Base-by-base conservation (phyloP, 164 flowering plant genomes). In the Berberis thunbergii region DNA sequence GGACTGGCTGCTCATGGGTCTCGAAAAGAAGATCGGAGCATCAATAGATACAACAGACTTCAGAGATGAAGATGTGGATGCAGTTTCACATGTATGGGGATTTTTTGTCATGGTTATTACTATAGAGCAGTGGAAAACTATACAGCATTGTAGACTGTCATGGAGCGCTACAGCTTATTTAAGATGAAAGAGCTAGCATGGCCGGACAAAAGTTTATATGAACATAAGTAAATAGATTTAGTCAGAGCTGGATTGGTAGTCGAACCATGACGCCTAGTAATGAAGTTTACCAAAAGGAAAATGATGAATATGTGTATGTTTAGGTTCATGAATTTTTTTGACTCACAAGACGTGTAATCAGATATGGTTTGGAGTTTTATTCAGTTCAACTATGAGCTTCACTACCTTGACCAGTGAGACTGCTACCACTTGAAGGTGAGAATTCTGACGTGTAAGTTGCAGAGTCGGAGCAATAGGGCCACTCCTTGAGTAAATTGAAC, bases 401-500 rank as follows among this genome's bases (percentile, higher is more conserved):
- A 10, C 54, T 11, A 52, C 11, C 54, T 10, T 52, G 54, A 52
- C 50, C 10, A 6, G 50, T 26, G 26, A 26, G 26, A 26, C 26
- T 0, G 26, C 10, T 48, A 50, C 54, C 54, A 11, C 54, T 52
- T 52, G 4, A 52, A 52, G 54, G n/a, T 10, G 54, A 52, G 2
- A 52, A 52, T 11, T 52, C 54, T 1, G 13, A 52, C 54, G 13
- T 10, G 54, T 10, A 26, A 26, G 26, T 26, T 26, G 75, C 64
- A 77, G 71, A 63, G 72, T 57, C 49, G 69, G 81, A 72, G 80
- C 59, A 65, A 63, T 56, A 41, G 80, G 2, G 12, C 80, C 85
- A 67, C 82, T 66, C 67, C 66, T 78, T 1, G 96, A 82, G 58
- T 79, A 75, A 55, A 78, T 76, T 13, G 88, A 82, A 71, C 94